Base-by-base conservation (phyloP, 495 filamentous ascomycete genomes). In the Tuber umbilicatum region DNA sequence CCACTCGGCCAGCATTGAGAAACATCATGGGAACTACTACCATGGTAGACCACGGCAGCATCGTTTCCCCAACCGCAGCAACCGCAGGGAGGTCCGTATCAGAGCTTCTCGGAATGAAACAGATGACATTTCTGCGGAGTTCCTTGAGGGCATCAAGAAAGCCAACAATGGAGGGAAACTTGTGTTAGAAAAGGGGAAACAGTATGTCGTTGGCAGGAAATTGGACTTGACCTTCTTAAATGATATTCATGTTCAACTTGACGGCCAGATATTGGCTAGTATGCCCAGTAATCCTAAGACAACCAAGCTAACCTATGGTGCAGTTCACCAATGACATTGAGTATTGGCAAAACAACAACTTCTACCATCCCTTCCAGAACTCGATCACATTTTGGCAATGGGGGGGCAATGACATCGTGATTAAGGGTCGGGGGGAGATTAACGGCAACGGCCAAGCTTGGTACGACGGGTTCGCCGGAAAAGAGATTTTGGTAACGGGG, bases 301-400 rank as follows among this genome's bases (percentile, higher is more conserved):
- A 19, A 37, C 69, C 23, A n/a, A 39, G 64, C 72, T 72, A 38
- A 71, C n/a, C 21, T 37, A 12, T 41, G 19, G 41, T 60, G 23
- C 70, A 86, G 84, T 90, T 89, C 82, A 89, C 88, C 55, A 84
- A 89, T 72, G 85, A 89, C 73, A 86, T 88, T 50, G 79, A 82
- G 21, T 89, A 87, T 82, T 90, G 88, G 88, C 87, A 89, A 82
- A 84, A 80, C 23, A 86, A 89, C 77, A 83, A 88, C 76, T 89
- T 87, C 81, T 85, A 81, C 73, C 86, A 88, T 73, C 82, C 84
- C 21, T 89, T 89, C 84, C 88, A 89, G 73, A 87, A 88, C 78
- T 87, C 85, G 16, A 86, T 89, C 70, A 86, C 86, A n/a, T 89
- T 88, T 78, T 89, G 87, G 88, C 83, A 86, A 50, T 89, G 86